Conservation (phyloP, 2,329 filamentous ascomycete species). For the Alternaria postmessia region DNA sequence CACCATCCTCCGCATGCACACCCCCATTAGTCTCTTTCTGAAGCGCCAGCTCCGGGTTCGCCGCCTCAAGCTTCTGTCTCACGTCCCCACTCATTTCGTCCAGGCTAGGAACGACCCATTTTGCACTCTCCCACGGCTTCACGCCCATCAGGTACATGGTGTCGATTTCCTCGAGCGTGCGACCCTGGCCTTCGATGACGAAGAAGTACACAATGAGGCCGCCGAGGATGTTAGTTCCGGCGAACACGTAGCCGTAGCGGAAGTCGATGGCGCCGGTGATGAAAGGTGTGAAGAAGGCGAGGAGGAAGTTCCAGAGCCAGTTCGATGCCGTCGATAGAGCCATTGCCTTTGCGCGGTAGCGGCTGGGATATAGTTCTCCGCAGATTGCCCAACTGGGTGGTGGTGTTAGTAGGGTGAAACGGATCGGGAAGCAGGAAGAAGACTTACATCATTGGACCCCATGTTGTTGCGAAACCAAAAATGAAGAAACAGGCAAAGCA, state of each 20-base stretch:
- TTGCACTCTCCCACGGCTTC: slow-evolving; percentile 67
- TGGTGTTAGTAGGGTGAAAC: slow-evolving; percentile 44
- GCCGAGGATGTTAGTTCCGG: slow-evolving; percentile 70
- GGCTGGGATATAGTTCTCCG: slow-evolving; percentile 69
- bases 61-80: slow-evolving; percentile 32
- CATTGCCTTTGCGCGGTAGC: slow-evolving; percentile 57
- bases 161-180: slow-evolving; percentile 80
- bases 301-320: slow-evolving; percentile 52
- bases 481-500: slow-evolving; percentile 74
- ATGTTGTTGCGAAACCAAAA: slow-evolving; percentile 70
- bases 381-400: slow-evolving; percentile 66
- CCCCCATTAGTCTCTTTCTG: slow-evolving; percentile 15
- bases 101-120: slow-evolving; percentile 54
- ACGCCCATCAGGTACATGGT: slow-evolving; percentile 60
- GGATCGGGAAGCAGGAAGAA: neutral
- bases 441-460: slow-evolving; percentile 67
- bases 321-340: slow-evolving; percentile 54
- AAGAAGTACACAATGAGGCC: slow-evolving; percentile 77
- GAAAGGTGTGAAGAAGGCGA: slow-evolving; percentile 77
- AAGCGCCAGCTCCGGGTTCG: slow-evolving; percentile 29
- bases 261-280: slow-evolving; percentile 76
- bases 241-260: slow-evolving; percentile 78
- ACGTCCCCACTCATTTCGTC: slow-evolving; percentile 37
- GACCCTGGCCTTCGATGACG: slow-evolving; percentile 75
- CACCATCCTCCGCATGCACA: neutral